Percentiles rank a stretch among this genome's conserved stretches.
phyloP scores from a whole-genome alignment of 1,284 basidiomycete genomes.

The Hortiboletus rubellus region DNA sequence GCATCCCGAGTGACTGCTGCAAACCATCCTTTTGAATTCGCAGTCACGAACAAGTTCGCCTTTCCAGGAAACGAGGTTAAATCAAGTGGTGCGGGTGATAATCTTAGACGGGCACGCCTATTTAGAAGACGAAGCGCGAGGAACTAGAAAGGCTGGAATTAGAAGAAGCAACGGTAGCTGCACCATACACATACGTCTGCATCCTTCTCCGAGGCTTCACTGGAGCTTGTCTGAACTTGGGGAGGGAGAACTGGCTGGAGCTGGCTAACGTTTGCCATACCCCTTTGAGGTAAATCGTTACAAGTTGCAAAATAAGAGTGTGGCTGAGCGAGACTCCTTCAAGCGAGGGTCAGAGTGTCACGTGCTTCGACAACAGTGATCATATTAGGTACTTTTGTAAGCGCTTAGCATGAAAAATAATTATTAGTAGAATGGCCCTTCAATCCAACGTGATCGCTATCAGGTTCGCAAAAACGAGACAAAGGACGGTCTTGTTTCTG shows the following conservation, averaged over 20 bases:
- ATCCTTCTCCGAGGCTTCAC: constrained; percentile 42
- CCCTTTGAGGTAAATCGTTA: neutral
- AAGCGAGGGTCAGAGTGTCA: neutral
- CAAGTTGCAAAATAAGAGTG: neutral
- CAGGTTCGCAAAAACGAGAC: no score
- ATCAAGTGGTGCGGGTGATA: constrained; percentile 53
- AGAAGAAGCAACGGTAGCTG: neutral
- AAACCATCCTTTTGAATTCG: constrained; percentile 65
- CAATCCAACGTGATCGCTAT: no score
- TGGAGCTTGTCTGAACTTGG: constrained; percentile 36
- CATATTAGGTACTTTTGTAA: constrained; percentile 7
- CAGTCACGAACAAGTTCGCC: constrained; percentile 51
- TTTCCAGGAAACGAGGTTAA: constrained; percentile 43
- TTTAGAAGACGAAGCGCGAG: constrained; percentile 49
- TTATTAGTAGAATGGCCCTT: no score
- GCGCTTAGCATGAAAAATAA: neutral
- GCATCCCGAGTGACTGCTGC: constrained; percentile 50
- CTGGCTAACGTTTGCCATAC: constrained; percentile 41
- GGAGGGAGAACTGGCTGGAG: constrained; percentile 36
- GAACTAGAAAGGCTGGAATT: constrained; percentile 38
- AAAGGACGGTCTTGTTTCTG: no score
- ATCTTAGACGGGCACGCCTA: constrained; percentile 59
- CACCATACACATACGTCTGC: constrained; percentile 40
- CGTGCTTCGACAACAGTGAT: constrained; percentile 7
- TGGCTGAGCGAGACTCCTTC: neutral